Percentiles rank a stretch among this genome's conserved stretches.
Conservation (phyloP, 345 rosid genomes). For the Gossypium ekmanianum region DNA sequence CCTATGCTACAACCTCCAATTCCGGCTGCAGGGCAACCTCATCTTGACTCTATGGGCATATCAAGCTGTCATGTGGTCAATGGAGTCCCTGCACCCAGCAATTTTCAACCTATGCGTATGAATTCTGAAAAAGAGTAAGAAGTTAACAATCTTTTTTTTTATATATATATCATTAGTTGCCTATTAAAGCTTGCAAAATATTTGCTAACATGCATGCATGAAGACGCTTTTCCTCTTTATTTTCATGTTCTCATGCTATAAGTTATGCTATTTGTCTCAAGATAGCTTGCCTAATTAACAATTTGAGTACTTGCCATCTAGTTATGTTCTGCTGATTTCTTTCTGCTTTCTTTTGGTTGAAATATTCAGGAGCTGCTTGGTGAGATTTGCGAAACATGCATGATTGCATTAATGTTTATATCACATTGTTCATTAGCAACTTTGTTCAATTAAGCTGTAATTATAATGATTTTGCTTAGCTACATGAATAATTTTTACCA, state of each 20-base stretch:
- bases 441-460: neutral
- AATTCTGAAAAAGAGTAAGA: constrained; percentile 84
- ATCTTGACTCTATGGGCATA: constrained; percentile 79
- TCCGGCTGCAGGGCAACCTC: constrained; percentile 78
- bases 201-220: neutral
- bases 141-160: neutral
- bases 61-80: constrained; percentile 96
- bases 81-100: constrained; percentile 94
- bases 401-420: neutral
- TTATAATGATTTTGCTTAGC: neutral
- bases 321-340: neutral
- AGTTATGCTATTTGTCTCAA: neutral
- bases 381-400: neutral
- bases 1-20: constrained; percentile 86
- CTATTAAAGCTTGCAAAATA: neutral
- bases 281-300: neutral
- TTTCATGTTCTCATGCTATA: neutral
- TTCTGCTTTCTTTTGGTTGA: neutral
- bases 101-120: constrained; percentile 78
- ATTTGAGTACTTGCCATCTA: constrained; percentile 2
- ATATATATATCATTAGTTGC: neutral
- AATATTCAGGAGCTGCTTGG: neutral
- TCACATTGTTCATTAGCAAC: neutral
- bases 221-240: constrained; percentile 3
- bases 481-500: neutral